Percentiles rank a stretch among this genome's conserved stretches.
These are phyloP conservation scores for Xylaria scruposa DNA, from an alignment of 495 filamentous ascomycete species.

Conservation along the genomic window DNA sequence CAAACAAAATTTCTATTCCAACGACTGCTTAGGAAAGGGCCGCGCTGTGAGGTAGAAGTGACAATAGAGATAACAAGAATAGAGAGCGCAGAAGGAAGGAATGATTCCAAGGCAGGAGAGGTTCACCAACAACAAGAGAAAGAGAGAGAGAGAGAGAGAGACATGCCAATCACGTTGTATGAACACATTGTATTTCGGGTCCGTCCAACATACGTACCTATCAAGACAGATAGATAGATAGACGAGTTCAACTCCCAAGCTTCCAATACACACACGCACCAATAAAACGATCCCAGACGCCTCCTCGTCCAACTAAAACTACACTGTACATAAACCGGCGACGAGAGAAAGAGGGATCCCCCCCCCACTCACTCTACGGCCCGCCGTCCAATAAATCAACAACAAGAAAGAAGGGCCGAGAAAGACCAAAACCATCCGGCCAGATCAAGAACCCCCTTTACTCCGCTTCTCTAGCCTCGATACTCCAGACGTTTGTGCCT, in stretches of 20 bases:
- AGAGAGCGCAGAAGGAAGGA: no score
- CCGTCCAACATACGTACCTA: constrained; percentile 3
- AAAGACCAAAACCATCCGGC: constrained; percentile 2
- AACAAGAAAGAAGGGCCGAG: neutral
- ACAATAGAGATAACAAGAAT: no score
- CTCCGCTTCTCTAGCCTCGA: constrained; percentile 16
- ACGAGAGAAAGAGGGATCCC: neutral
- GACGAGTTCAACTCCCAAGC: neutral
- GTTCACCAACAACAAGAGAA: neutral
- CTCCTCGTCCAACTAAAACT: constrained; percentile 26
- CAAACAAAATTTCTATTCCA: no score
- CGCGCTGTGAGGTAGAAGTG: no score
- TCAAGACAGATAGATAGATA: constrained; percentile 3
- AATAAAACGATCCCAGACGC: constrained; percentile 10
- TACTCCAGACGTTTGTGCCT: constrained; percentile 1
- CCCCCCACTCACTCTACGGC: constrained; percentile 6
- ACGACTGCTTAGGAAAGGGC: no score
- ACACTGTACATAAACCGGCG: constrained; percentile 27
- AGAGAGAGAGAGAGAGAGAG: neutral
- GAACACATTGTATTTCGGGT: constrained; percentile 5
- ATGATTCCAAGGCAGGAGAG: no score
- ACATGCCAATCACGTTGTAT: neutral
- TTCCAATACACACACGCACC: constrained; percentile 14
- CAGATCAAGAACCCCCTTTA: constrained; percentile 13
- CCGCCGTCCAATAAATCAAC: neutral